Percentiles rank a stretch among this genome's conserved stretches.
phyloP scores from a whole-genome alignment of 495 filamentous ascomycete genomes.

The Apodospora peruviana region DNA sequence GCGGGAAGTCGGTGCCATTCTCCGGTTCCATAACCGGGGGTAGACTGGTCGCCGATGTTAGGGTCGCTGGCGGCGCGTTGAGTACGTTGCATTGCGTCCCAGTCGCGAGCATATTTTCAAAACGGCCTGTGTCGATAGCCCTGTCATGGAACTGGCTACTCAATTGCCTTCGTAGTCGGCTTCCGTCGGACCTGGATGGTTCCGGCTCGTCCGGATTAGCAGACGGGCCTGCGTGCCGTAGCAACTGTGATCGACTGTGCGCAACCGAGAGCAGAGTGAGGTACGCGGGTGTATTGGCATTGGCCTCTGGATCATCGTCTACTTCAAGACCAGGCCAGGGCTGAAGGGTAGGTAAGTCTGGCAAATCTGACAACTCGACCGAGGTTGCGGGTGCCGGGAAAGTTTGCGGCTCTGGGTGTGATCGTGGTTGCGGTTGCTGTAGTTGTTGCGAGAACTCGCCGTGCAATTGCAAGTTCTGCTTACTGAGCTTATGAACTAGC shows the following conservation, averaged over 20 bases:
- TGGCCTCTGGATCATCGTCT: constrained; percentile 2
- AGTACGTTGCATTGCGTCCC: constrained; percentile 32
- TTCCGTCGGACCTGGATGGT: constrained; percentile 1
- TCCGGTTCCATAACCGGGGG: background rate
- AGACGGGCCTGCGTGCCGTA: background rate
- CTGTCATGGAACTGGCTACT: constrained; percentile 14
- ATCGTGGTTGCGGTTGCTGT: background rate
- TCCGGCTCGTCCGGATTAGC: constrained; percentile 7
- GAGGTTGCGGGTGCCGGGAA: background rate
- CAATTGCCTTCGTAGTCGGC: constrained; percentile 9
- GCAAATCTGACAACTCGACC: background rate
- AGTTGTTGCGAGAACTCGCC: constrained; percentile 1
- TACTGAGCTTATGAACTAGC: constrained; percentile 30
- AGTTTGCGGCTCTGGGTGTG: background rate
- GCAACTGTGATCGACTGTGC: background rate
- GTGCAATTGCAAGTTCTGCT: constrained; percentile 24
- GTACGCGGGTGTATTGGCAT: background rate
- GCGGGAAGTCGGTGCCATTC: constrained; percentile 6
- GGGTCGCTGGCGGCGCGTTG: constrained; percentile 6
- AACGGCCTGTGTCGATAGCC: constrained; percentile 15
- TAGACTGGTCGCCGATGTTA: constrained; percentile 5
- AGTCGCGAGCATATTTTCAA: constrained; percentile 31
- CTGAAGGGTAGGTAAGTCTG: background rate
- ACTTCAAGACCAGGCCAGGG: constrained; percentile 6
- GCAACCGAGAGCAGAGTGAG: background rate